These are phyloP conservation scores for Salix udensis DNA, from an alignment of 345 rosid species.

Conservation along the genomic window DNA sequence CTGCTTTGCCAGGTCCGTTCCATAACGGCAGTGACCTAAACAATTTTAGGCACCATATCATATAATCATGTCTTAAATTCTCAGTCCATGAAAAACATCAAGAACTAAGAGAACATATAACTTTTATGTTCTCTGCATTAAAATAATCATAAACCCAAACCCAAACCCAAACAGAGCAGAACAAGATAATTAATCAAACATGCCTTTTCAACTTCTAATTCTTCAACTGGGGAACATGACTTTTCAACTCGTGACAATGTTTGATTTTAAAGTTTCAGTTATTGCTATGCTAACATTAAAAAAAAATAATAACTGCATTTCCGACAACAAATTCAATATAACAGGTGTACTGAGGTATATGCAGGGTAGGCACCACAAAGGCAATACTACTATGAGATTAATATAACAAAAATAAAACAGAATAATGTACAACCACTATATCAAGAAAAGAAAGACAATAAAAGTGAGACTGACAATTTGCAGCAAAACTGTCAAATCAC, in stretches of 20 bases:
- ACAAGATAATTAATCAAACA: not conserved
- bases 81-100: not conserved
- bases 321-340: not conserved
- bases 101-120: not conserved
- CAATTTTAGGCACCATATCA: constrained; percentile 4
- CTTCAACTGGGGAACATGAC: not conserved
- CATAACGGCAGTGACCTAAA: constrained; percentile 78
- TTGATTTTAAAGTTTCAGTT: not conserved
- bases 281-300: not conserved
- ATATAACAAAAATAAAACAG: not conserved
- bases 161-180: too few relatives aligned
- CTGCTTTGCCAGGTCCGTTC: constrained; percentile 78
- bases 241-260: not conserved
- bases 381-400: not conserved
- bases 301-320: not conserved
- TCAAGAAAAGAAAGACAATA: not conserved
- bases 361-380: not conserved
- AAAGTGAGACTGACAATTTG: not conserved
- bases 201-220: not conserved
- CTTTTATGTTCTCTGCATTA: not conserved
- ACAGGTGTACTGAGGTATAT: not conserved
- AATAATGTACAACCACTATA: not conserved
- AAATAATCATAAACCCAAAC: not conserved
- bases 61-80: constrained; percentile 3
- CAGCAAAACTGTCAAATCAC: not conserved